A percentile compares a stretch with the other conserved stretches of the same genome.
phyloP scores from a whole-genome alignment of 2,329 filamentous ascomycete genomes.

The Arthroderma uncinatum region DNA sequence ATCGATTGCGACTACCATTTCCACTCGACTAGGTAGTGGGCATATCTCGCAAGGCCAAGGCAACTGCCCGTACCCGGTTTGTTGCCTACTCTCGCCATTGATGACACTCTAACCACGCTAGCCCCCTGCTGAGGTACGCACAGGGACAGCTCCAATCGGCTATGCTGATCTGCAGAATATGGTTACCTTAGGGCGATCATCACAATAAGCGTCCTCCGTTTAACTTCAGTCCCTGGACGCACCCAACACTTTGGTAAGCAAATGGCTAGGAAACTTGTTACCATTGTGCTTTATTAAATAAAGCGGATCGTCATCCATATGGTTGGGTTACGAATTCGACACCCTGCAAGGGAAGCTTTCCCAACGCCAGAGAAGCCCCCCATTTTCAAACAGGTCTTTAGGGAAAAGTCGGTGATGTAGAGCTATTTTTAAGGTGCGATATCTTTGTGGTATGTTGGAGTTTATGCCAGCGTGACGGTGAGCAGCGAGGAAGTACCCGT shows the following conservation, averaged over 20 bases:
- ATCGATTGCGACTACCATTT: background rate
- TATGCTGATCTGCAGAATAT: background rate
- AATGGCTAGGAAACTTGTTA: background rate
- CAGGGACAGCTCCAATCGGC: background rate
- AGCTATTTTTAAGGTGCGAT: background rate
- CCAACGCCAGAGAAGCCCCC: background rate
- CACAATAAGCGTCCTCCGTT: background rate
- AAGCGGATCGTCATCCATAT: background rate
- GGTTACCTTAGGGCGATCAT: background rate
- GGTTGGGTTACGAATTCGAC: background rate
- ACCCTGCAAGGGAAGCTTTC: background rate
- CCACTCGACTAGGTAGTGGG: background rate
- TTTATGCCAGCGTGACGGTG: background rate
- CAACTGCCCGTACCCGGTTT: background rate
- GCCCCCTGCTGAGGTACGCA: background rate
- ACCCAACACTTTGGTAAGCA: conserved; percentile 7
- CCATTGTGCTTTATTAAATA: background rate
- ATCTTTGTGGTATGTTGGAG: background rate
- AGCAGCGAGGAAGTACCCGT: background rate
- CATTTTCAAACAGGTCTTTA: background rate
- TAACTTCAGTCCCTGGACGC: background rate
- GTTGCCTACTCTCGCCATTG: background rate
- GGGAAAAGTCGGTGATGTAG: conserved; percentile 2
- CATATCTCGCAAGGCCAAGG: background rate
- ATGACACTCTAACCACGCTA: background rate